Base-by-base conservation (phyloP, 2,329 filamentous ascomycete genomes). In the Ophiosphaerella korrae region DNA sequence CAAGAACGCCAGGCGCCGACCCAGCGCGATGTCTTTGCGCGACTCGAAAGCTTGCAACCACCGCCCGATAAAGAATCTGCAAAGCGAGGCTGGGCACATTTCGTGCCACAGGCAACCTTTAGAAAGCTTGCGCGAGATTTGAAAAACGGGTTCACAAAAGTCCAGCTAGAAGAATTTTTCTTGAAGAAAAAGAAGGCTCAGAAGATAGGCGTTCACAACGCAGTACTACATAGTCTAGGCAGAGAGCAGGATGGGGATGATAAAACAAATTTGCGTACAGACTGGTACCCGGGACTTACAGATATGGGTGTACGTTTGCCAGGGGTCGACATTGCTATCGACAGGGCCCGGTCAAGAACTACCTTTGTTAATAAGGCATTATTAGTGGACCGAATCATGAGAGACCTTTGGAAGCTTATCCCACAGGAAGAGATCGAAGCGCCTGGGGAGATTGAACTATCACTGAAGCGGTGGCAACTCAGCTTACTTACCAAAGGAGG, bases 371-470 rank as follows among this genome's bases (percentile, higher is more conserved):
- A 58, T 46, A 74, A 74, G 60, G 53, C 53, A 38, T 43, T 68
- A 7, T 41, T 74, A 5, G 61, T 69, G 7, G 71, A 73, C 41
- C 64, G 65, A 35, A 73, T 74, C 24, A 53, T 74, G n/a, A 57
- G 67, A 26, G 58, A 62, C 32, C 50, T 64, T 3, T 74, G 72
- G 72, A 59, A 68, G 13, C 49, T 73, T 6, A 55, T 64, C 7
- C 46, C 70, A 18, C 52, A 73, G 13, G 72, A 74, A 42, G 72
- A 74, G 51, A 63, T 71, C 16, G 71, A 74, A 47, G 59, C 66
- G 0, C 55, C 64, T 21, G 71, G 71, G 14, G 70, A 74, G 52
- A 45, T 74, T 12, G 72, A 74, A 48, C 44, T 74, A n/a, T 48
- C 48, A 2, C 41, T 74, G 33, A 63, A 68, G 50, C 62, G 61